Evolutionary conservation across 2,329 filamentous ascomycete genomes (phyloP), one percentile per base, ranked within the genome.

Genomic region (Colletotrichum musicola): DNA sequence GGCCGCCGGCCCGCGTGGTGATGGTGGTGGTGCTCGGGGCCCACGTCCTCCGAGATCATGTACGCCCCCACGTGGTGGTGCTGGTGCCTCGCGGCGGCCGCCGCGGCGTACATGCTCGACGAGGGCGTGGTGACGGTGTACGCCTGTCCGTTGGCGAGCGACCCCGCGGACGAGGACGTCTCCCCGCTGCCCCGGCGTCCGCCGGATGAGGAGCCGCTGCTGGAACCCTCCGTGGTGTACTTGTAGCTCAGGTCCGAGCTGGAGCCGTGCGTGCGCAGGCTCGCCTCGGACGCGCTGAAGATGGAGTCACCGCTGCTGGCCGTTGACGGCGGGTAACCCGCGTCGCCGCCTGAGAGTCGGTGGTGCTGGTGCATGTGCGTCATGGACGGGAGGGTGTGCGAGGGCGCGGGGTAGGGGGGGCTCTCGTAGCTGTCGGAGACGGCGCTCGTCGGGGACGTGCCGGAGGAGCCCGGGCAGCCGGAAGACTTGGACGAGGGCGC

Each of bases 231-330:
- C 22, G 54, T 62, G 62, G 54, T 62, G 62, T 72, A 72, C 22
- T 70, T 64, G 42, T 72, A 72, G n/a, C 61, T 63, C 16, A 70
- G 14, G 6, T 72, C 71, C 12, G 59, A 59, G 10, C 40, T 40
- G 53, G 71, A 70, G n/a, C 57, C 55, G 13, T 64, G 70, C 10
- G 44, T 59, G 13, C 70, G 67, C 16, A 72, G 70, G 46, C 64
- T 61, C 5, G 55, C 38, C 18, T 71, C 71, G 2, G 71, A 61
- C 1, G 64, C 54, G 3, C 68, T 65, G 58, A 71, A 73, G 30
- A 73, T 64, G 55, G 71, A 61, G 53, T 68, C 68, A 2, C 20
- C 55, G 44, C 60, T 27, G 13, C 66, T 56, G 47, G 69, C 60
- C 13, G 60, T 47, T 3, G 69, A 62, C 9, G 70, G 65, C 14